Evolutionary conservation across 192 early-diverging fungal species (phyloP).

Genomic region (Mortierella antarctica): DNA sequence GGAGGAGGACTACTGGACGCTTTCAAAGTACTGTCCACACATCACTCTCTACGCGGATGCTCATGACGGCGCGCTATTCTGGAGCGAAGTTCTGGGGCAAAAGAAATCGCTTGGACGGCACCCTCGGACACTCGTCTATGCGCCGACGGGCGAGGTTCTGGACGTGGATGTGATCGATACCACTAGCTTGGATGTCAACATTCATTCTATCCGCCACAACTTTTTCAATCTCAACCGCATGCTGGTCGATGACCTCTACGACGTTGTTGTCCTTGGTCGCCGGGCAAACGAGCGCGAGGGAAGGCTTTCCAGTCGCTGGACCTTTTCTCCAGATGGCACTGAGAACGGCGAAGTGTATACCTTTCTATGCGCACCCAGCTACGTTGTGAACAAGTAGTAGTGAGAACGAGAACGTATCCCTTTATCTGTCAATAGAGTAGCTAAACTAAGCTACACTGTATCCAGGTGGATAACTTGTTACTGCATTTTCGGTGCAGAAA

Average conservation of each 20-base stretch:
- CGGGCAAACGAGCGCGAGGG: conserved; percentile 47
- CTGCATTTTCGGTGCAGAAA: too few relatives aligned
- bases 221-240: conserved; percentile 57
- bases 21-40: conserved; percentile 51
- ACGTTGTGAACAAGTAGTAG: conserved; percentile 46
- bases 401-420: too few relatives aligned
- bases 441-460: too few relatives aligned
- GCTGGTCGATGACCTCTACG: conserved; percentile 55
- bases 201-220: conserved; percentile 55
- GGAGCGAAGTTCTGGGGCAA: conserved; percentile 30
- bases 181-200: conserved; percentile 54
- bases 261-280: conserved; percentile 48
- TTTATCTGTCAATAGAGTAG: too few relatives aligned
- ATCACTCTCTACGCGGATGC: conserved; percentile 52
- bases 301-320: conserved; percentile 46
- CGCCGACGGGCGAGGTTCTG: conserved; percentile 34
- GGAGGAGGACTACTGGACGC: conserved; percentile 39
- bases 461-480: too few relatives aligned
- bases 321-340: conserved; percentile 33
- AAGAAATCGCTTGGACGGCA: conserved; percentile 39
- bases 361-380: conserved; percentile 56
- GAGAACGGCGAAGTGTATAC: conserved; percentile 53
- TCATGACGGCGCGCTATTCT: conserved; percentile 50
- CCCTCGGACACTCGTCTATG: conserved; percentile 29
- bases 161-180: conserved; percentile 58